Conservation (phyloP, 345 rosid species). For the Pistacia vera region DNA sequence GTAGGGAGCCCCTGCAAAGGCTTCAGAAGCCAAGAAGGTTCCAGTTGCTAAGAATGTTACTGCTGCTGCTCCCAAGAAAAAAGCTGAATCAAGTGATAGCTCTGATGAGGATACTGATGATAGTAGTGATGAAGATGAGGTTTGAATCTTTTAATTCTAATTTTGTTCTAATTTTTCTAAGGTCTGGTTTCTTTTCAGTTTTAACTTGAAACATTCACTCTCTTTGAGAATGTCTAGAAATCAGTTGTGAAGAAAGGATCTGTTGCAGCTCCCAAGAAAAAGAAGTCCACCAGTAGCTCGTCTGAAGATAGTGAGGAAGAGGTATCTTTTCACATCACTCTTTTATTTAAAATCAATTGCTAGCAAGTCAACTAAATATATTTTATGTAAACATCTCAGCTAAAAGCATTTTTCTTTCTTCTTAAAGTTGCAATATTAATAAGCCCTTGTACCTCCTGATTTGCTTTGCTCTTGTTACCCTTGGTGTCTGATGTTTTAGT, state of each 20-base stretch:
- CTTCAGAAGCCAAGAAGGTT: conserved; percentile 18
- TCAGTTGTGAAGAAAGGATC: conserved; percentile 16
- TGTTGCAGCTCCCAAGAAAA: conserved; percentile 15
- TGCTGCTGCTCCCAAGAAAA: conserved; percentile 20
- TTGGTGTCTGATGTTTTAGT: not conserved
- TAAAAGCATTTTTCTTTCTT: no score
- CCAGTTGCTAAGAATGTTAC: conserved; percentile 15
- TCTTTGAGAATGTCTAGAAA: conserved; percentile 5
- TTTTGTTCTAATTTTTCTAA: not conserved
- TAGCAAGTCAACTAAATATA: not conserved
- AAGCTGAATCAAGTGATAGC: conserved; percentile 32
- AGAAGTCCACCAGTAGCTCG: conserved; percentile 26
- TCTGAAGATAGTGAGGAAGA: conserved; percentile 35
- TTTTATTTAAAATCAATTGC: not conserved
- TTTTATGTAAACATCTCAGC: not conserved
- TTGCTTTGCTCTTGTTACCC: not conserved
- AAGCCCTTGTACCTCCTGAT: not conserved
- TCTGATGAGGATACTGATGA: conserved; percentile 36
- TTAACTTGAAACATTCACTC: not conserved
- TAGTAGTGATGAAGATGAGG: conserved; percentile 19
- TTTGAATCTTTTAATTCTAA: not conserved
- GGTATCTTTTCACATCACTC: conserved; percentile 3
- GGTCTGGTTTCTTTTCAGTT: not conserved
- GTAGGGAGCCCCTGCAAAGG: conserved; percentile 3
- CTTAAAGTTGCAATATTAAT: not conserved